phyloP scores from a whole-genome alignment of 129 eudicot species.

The Scalesia atractyloides region DNA sequence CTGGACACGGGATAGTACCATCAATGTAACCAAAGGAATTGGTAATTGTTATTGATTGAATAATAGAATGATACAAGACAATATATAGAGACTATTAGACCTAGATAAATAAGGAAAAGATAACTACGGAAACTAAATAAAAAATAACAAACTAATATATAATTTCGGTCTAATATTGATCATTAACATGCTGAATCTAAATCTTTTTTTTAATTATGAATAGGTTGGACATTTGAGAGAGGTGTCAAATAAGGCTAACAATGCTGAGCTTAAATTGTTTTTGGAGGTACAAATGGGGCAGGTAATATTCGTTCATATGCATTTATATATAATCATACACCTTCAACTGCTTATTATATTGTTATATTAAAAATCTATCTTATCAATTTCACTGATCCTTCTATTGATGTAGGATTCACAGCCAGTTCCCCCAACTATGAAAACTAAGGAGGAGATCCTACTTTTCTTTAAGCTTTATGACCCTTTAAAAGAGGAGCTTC shows the following conservation, averaged over 20 bases:
- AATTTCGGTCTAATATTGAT: too few species aligned
- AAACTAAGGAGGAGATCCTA: constrained; percentile 78
- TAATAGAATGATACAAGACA: too few species aligned
- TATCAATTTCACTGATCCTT: background rate
- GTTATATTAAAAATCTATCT: background rate
- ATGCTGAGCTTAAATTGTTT: constrained; percentile 81
- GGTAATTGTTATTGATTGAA: too few species aligned
- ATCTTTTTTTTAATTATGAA: background rate
- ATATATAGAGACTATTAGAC: too few species aligned
- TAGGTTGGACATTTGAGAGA: constrained; percentile 90
- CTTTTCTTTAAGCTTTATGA: constrained; percentile 87
- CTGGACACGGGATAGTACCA: too few species aligned
- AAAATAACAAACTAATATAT: too few species aligned
- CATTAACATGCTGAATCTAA: constrained; percentile 13
- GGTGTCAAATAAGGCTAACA: constrained; percentile 63
- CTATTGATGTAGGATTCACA: constrained; percentile 59
- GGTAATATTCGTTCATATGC: constrained; percentile 39
- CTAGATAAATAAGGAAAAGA: too few species aligned
- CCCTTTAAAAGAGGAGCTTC: constrained; percentile 80
- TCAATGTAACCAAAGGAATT: too few species aligned
- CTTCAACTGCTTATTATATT: background rate
- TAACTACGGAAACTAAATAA: too few species aligned
- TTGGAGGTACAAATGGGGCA: constrained; percentile 70
- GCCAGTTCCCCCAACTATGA: constrained; percentile 67
- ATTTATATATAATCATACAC: background rate